A percentile compares a stretch with the other conserved stretches of the same genome.
Evolutionary conservation across 768 basidiomycete species (phyloP).

Genomic region (Leccinum uliginosum): DNA sequence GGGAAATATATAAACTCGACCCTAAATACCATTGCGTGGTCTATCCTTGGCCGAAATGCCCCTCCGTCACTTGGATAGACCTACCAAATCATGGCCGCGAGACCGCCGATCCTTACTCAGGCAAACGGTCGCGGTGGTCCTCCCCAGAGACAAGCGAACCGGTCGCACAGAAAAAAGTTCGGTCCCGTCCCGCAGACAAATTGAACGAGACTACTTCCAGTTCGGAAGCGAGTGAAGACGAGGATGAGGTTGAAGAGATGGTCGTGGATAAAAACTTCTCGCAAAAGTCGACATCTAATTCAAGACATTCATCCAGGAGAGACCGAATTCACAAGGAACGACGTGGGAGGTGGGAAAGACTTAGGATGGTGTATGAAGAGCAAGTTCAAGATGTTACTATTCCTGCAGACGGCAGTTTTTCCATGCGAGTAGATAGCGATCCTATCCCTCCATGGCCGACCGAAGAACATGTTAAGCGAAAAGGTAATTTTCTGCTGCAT

Average conservation of each 20-base stretch:
- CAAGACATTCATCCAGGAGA: conserved; percentile 25
- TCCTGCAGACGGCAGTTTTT: conserved; percentile 24
- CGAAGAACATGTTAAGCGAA: conserved; percentile 39
- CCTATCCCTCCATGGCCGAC: conserved; percentile 20
- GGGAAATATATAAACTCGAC: conserved; percentile 84
- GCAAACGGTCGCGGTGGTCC: conserved; percentile 26
- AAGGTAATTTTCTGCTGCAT: conserved; percentile 35
- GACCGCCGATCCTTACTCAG: conserved; percentile 7
- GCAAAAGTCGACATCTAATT: conserved; percentile 11
- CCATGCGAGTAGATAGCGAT: conserved; percentile 28
- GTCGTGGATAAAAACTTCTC: conserved; percentile 34
- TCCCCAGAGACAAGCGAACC: conserved; percentile 22
- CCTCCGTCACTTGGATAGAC: conserved; percentile 22
- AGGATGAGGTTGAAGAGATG: conserved; percentile 52
- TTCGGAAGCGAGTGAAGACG: conserved; percentile 36
- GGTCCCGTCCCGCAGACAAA: conserved; percentile 17
- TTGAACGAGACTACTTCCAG: conserved; percentile 21
- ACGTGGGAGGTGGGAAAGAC: conserved; percentile 25
- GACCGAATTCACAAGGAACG: conserved; percentile 30
- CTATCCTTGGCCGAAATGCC: conserved; percentile 35
- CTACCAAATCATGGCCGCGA: conserved; percentile 5
- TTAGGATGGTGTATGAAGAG: conserved; percentile 20
- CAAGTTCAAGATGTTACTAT: conserved; percentile 31
- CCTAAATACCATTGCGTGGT: conserved; percentile 67
- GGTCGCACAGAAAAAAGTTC: conserved; percentile 24